phyloP scores from a whole-genome alignment of 495 filamentous ascomycete genomes.

The Schizothecium vesticola region DNA sequence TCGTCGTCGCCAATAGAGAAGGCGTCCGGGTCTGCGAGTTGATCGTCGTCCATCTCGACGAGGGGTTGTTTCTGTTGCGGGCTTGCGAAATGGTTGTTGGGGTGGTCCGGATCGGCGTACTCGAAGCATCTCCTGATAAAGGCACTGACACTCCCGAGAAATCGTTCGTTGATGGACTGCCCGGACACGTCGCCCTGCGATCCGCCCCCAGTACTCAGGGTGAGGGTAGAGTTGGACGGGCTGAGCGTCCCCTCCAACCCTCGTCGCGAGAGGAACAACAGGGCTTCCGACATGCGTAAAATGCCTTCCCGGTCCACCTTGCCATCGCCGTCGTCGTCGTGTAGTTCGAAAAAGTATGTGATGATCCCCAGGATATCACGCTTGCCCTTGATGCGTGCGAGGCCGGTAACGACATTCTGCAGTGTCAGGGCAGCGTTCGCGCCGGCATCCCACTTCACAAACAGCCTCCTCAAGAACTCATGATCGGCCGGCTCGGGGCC shows the following conservation, averaged over 20 bases:
- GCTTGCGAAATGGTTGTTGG: constrained; percentile 45
- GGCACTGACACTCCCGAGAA: constrained; percentile 84
- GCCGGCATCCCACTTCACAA: constrained; percentile 79
- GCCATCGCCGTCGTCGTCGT: constrained; percentile 88
- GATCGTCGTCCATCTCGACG: constrained; percentile 27
- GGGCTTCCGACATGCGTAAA: constrained; percentile 84
- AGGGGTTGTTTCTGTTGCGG: constrained; percentile 2
- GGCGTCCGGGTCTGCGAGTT: constrained; percentile 44
- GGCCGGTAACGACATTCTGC: constrained; percentile 83
- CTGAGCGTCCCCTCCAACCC: constrained; percentile 71
- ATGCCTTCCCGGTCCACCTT: constrained; percentile 97
- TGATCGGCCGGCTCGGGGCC: constrained; percentile 85
- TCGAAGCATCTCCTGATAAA: constrained; percentile 97
- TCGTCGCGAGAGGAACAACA: constrained; percentile 84
- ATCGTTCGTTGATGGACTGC: constrained; percentile 61
- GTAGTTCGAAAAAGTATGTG: constrained; percentile 94
- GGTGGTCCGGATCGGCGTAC: constrained; percentile 91
- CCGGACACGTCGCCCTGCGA: constrained; percentile 32
- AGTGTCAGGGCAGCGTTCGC: constrained; percentile 70
- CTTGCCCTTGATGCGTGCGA: constrained; percentile 85
- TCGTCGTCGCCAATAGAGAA: constrained; percentile 77
- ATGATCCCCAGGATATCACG: constrained; percentile 96
- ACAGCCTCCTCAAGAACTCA: constrained; percentile 88
- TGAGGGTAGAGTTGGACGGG: constrained; percentile 38
- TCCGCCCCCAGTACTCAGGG: constrained; percentile 33